Percentiles rank a stretch among this genome's conserved stretches.
Evolutionary conservation across 129 eudicot species (phyloP).

Genomic region (Arctium lappa): DNA sequence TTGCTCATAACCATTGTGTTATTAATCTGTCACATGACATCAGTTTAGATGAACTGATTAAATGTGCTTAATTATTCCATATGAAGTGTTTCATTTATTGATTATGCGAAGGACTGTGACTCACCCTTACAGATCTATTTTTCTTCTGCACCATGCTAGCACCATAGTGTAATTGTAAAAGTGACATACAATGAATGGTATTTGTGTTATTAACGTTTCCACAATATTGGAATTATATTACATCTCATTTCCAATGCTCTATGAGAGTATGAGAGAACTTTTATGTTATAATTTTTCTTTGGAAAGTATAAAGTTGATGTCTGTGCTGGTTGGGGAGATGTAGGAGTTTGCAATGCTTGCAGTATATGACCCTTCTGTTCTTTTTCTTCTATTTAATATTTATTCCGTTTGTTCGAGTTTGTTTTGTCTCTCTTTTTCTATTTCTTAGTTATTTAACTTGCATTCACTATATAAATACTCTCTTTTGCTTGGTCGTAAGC

Average conservation of each 20-base stretch:
- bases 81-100: not conserved
- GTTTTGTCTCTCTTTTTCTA: not conserved
- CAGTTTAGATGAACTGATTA: not conserved
- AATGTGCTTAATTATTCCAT: not conserved
- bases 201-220: not conserved
- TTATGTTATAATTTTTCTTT: no score
- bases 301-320: not conserved
- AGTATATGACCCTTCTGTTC: not conserved
- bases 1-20: not conserved
- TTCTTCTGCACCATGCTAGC: not conserved
- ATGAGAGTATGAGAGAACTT: not conserved
- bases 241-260: not conserved
- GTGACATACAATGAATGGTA: not conserved
- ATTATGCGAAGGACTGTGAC: not conserved
- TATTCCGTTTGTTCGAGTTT: not conserved
- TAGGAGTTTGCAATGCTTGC: not conserved
- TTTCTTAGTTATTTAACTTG: not conserved
- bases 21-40: constrained; percentile 6
- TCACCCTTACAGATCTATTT: not conserved
- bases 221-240: not conserved
- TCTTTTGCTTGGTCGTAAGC: not conserved
- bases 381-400: not conserved
- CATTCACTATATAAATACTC: not conserved
- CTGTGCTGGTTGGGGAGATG: not conserved
- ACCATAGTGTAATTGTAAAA: not conserved